phyloP scores from a whole-genome alignment of 2,329 filamentous ascomycete genomes.

The Samsoniella hepiali region DNA sequence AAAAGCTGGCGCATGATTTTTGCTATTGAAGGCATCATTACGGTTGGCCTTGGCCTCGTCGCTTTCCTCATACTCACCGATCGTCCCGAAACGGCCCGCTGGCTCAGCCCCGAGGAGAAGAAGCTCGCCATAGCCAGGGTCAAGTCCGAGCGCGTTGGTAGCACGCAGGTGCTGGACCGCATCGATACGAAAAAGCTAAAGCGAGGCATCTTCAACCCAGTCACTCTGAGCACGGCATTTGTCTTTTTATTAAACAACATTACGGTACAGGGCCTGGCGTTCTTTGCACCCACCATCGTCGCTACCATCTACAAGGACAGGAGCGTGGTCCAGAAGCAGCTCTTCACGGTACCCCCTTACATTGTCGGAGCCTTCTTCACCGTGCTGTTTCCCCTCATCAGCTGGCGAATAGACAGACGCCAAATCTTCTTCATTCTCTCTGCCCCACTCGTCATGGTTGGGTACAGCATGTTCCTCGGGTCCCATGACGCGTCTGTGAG shows the following conservation, averaged over 20 bases:
- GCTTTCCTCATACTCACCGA: constrained; percentile 65
- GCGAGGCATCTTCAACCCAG: constrained; percentile 61
- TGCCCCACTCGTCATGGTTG: constrained; percentile 63
- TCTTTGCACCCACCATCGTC: constrained; percentile 69
- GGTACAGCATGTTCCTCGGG: constrained; percentile 69
- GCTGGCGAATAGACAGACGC: constrained; percentile 58
- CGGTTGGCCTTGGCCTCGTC: constrained; percentile 51
- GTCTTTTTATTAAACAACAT: constrained; percentile 66
- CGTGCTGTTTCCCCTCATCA: constrained; percentile 57
- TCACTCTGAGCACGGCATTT: constrained; percentile 53
- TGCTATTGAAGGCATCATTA: constrained; percentile 64
- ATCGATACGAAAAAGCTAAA: constrained; percentile 57
- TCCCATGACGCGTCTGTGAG: constrained; percentile 49
- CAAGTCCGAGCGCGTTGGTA: constrained; percentile 64
- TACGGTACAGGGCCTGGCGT: constrained; percentile 67
- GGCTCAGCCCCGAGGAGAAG: constrained; percentile 64
- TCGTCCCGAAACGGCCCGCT: constrained; percentile 63
- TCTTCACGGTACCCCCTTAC: constrained; percentile 69
- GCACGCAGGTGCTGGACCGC: constrained; percentile 61
- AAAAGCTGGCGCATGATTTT: constrained; percentile 67
- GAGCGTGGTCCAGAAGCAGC: constrained; percentile 59
- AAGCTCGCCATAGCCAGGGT: constrained; percentile 63
- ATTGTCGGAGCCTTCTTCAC: constrained; percentile 66
- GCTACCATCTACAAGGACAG: constrained; percentile 60
- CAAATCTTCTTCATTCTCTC: constrained; percentile 58